Base-by-base conservation (phyloP, 2,329 filamentous ascomycete genomes). In the Geoglossum cookeanum region DNA sequence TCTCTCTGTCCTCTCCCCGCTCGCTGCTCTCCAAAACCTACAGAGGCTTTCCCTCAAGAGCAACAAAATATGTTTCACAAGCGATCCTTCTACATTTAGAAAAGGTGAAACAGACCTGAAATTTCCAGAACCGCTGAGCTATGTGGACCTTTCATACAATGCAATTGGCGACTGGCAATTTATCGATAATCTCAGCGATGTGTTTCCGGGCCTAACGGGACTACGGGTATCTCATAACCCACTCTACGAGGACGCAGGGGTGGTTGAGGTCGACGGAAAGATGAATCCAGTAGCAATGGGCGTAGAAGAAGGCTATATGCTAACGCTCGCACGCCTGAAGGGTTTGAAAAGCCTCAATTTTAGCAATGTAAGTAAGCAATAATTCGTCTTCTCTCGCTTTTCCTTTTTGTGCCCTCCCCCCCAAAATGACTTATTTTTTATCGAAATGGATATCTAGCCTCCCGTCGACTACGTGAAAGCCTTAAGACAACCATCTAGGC, bases 161-260 rank as follows among this genome's bases (percentile, higher is more conserved):
- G 63, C 64, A 0, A 72, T 77, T 32, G 58, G 64, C 15, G 75
- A 76, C 17, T 96, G 89, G 87, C 65, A 69, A 33, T 87, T 94
- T 66, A 74, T 95, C 61, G 82, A 94, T 64, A 67, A 73, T 4
- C 75, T 98, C 1, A 71, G 78, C 1, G 64, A 67, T 11, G 72
- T 80, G 58, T 87, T 94, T 62, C 91, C 92, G 0, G 80, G 82
- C 3, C 74, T 97, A 5, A 75, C 72, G 11, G 81, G 81, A 37
- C 78, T 98, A 44, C 85, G 90, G 15, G 80, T 95, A 60, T 81
- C 87, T 4, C 83, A 89, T 66, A 97, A 97, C 63, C 90, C 91
- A 3, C 76, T 97, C 27, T 94, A 87, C 69, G 74, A 83, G 13
- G 48, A 32, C 48, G 35, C 35, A 4, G 17, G 15, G 9, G 52